Base-by-base conservation (phyloP, 2,329 filamentous ascomycete species). In the Botrytis byssoidea region DNA sequence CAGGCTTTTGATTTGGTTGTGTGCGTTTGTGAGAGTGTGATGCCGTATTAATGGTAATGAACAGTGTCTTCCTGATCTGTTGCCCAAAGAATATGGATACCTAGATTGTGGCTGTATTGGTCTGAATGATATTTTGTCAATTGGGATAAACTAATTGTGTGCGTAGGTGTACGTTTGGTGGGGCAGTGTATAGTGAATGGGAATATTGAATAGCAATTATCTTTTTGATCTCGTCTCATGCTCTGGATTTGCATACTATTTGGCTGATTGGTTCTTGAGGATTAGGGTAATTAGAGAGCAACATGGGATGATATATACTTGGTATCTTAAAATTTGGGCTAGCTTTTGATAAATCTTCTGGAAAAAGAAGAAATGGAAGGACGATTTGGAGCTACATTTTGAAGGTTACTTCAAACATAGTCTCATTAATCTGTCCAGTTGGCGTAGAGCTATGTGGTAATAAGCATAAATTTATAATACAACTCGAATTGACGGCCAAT, bases 41-140 rank as follows among this genome's bases (percentile, higher is more conserved):
- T 5, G 48, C 25, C 25, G 10, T n/a, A n/a, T 5, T 14, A 7
- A 51, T 14, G 3, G n/a, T n/a, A 7, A n/a, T 5, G 12, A 7
- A 12, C 5, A 55, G 2, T n/a, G 25, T 14, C 25, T 55, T 55
- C 25, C 2, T 7, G 48, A n/a, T 55, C 25, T 55, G 25, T n/a
- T 12, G 5, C 25, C 12, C 25, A n/a, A n/a, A n/a, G 12, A 14
- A 0, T 1, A 4, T 51, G 4, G 22, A 20, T n/a, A n/a, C n/a
- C 25, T 16, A 14, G 25, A n/a, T n/a, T 55, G 12, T 2, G 25
- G 25, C 5, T 12, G 12, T n/a, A n/a, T 12, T 16, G 5, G 48
- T n/a, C 25, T n/a, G 12, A 55, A 55, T 55, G 3, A 14, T n/a
- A 3, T 55, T 3, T 55, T n/a, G 2, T n/a, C 6, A 16, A 16